Percentiles rank a stretch among this genome's conserved stretches.
These are phyloP conservation scores for Medicago ruthenica DNA, from an alignment of 306 rosid genomes.

Conservation along the genomic window DNA sequence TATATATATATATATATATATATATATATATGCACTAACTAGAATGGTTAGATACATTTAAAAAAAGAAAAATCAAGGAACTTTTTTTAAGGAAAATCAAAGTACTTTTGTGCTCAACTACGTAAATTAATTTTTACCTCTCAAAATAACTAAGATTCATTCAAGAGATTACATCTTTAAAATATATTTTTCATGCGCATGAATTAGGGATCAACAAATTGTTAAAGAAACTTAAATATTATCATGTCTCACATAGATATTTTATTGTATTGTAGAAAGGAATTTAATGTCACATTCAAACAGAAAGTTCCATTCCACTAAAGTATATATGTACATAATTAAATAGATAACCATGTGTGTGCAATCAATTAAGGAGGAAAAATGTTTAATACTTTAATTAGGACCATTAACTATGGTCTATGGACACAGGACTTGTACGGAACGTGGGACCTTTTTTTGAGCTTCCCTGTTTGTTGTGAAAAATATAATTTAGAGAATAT, in stretches of 20 bases:
- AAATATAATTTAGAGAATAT: not conserved
- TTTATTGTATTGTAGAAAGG: conserved; percentile 1
- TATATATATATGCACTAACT: too few relatives aligned
- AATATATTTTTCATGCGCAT: not conserved
- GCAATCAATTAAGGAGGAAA: conserved; percentile 12
- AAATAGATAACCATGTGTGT: conserved; percentile 1
- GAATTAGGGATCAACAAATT: too few relatives aligned
- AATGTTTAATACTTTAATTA: conserved; percentile 33
- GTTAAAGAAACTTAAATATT: too few relatives aligned
- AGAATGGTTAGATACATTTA: too few relatives aligned
- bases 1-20: too few relatives aligned
- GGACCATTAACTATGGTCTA: conserved; percentile 3
- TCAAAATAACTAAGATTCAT: not conserved
- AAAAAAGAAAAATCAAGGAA: too few relatives aligned
- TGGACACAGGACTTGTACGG: conserved; percentile 33
- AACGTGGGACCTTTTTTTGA: not conserved
- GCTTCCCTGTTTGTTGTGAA: not conserved
- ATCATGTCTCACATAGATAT: not conserved
- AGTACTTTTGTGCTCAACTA: too few relatives aligned
- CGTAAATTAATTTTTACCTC: too few relatives aligned
- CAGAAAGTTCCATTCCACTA: conserved; percentile 16
- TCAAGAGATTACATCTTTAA: not conserved
- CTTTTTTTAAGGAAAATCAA: too few relatives aligned
- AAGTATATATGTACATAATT: conserved; percentile 6
- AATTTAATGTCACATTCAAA: conserved; percentile 28